Base-by-base conservation (phyloP, 2,329 filamentous ascomycete species). In the Xylariaceae sp. region DNA sequence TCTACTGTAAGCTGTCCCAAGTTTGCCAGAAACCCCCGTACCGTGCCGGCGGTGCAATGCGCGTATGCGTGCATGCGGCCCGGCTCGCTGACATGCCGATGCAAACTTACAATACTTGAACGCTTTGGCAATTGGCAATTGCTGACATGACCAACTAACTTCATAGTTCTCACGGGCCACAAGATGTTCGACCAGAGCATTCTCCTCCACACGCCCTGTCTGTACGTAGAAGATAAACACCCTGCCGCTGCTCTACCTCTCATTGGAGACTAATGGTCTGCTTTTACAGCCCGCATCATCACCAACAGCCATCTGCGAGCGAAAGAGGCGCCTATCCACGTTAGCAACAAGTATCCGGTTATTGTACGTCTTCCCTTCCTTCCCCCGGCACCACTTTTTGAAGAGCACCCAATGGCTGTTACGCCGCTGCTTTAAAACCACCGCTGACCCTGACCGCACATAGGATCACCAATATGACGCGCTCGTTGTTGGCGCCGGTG, bases 381-480 rank as follows among this genome's bases (percentile, higher is more conserved):
- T 16, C 33, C 29, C 16, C 9, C 30, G 12, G 17, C 9, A n/a
- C n/a, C 21, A 24, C 21, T 24, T 24, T n/a, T n/a, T n/a, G n/a
- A n/a, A n/a, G n/a, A n/a, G n/a, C n/a, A n/a, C n/a, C n/a, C n/a
- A n/a, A n/a, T n/a, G n/a, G n/a, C n/a, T n/a, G n/a, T n/a, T n/a
- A n/a, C n/a, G n/a, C n/a, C n/a, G n/a, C n/a, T n/a, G n/a, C n/a
- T n/a, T n/a, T n/a, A n/a, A n/a, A n/a, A n/a, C n/a, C n/a, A 24
- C 11, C 11, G 31, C 30, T 46, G 55, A 51, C 40, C 37, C 41
- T 59, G 43, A 57, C 50, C 34, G 16, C 28, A 12, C 46, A 18
- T 59, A 88, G 81, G 92, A 97, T 66, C 92, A 98, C 70, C 88
- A 97, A 70, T 97, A 96, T 69, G 92, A 97, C 84, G 90, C 90